Conservation (phyloP, 2,329 filamentous ascomycete species). For the Penicillium sp. region DNA sequence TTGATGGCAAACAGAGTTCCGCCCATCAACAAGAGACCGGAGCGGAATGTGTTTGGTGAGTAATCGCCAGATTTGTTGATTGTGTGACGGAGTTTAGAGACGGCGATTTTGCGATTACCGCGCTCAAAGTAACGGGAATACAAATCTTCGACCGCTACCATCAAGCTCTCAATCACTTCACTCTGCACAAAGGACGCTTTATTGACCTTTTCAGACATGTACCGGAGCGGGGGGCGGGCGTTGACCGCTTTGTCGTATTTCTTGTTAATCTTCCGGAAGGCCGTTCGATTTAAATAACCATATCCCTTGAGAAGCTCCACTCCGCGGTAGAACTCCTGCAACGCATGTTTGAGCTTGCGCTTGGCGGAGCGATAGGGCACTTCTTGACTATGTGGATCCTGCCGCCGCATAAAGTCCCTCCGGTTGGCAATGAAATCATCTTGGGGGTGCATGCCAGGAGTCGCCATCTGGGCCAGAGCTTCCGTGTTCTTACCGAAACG, state of each 20-base stretch:
- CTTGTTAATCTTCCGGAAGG: slow-evolving; percentile 95
- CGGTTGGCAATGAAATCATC: slow-evolving; percentile 26
- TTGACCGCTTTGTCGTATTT: slow-evolving; percentile 92
- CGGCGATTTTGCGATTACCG: slow-evolving; percentile 84
- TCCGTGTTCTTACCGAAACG: slow-evolving; percentile 50
- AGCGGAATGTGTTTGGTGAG: slow-evolving; percentile 52
- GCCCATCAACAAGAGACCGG: slow-evolving; percentile 58
- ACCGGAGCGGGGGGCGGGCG: slow-evolving; percentile 65
- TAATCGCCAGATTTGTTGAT: slow-evolving; percentile 52
- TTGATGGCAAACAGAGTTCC: slow-evolving; percentile 59
- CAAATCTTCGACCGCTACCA: slow-evolving; percentile 75
- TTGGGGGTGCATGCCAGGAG: slow-evolving; percentile 32
- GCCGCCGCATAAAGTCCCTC: slow-evolving; percentile 44
- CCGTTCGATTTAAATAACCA: slow-evolving; percentile 77
- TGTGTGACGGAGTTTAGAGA: slow-evolving; percentile 72
- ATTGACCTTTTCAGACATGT: slow-evolving; percentile 86
- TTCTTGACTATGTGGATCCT: slow-evolving; percentile 42
- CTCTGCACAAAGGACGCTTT: slow-evolving; percentile 86
- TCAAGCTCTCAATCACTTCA: slow-evolving; percentile 69
- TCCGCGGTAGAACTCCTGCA: slow-evolving; percentile 87
- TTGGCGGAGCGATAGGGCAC: slow-evolving; percentile 83
- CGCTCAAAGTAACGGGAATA: slow-evolving; percentile 92
- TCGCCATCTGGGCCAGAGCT: slow-evolving; percentile 39
- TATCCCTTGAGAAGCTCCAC: slow-evolving; percentile 89
- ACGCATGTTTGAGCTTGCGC: slow-evolving; percentile 76